Percentiles rank a stretch among this genome's conserved stretches.
Evolutionary conservation across 345 rosid genomes (phyloP).

Genomic region (Eucalyptus dawsonii): DNA sequence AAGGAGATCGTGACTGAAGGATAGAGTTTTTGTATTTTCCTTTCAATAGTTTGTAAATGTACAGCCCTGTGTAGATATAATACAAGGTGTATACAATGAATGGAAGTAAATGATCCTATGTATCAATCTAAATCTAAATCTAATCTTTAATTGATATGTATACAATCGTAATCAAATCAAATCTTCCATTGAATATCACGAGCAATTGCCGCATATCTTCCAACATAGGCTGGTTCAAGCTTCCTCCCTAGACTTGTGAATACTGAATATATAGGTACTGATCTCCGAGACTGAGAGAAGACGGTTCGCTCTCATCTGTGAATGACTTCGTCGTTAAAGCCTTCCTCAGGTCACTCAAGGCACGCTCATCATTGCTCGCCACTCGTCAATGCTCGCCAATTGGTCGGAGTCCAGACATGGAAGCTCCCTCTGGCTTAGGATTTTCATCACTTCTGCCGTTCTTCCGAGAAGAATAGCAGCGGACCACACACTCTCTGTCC

Average conservation of each 20-base stretch:
- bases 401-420: constrained; percentile 27
- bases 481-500: constrained; percentile 40
- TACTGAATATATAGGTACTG: background rate
- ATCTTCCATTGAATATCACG: no score
- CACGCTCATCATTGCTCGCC: constrained; percentile 16
- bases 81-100: no score
- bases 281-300: background rate
- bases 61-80: no score
- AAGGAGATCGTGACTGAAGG: no score
- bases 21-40: no score
- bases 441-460: constrained; percentile 39
- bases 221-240: background rate
- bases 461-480: constrained; percentile 56
- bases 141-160: no score
- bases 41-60: no score
- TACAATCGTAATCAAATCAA: no score
- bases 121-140: no score
- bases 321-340: background rate
- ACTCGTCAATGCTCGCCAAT: constrained; percentile 45
- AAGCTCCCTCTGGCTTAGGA: constrained; percentile 23
- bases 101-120: no score
- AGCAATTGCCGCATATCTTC: no score
- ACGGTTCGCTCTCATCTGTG: background rate
- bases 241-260: background rate
- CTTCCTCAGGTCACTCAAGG: constrained; percentile 7